Evolutionary conservation across 208 protist genomes (phyloP).

Genomic region (Blastocrithidia nonstop): DNA sequence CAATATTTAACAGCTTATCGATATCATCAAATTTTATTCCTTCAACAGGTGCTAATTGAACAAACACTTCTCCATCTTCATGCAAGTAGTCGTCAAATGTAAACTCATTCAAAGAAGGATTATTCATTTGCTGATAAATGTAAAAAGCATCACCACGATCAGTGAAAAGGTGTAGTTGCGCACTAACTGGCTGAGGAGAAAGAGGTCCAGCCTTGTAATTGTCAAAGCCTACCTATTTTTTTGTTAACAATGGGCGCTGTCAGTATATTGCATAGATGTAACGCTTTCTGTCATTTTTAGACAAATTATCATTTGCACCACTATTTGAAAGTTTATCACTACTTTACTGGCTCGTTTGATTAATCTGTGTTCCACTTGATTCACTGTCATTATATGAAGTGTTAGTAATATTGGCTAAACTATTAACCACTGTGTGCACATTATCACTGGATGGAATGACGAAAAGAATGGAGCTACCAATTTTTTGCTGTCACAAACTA

Average conservation of each 20-base stretch:
- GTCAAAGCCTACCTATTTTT: conserved; percentile 20
- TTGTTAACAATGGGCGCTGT: conserved; percentile 23
- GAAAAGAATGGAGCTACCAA: too few species aligned
- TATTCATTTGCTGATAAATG: conserved; percentile 21
- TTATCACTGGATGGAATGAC: too few species aligned
- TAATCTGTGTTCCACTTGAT: too few species aligned
- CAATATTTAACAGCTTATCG: conserved; percentile 23
- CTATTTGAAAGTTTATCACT: too few species aligned
- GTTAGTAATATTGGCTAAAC: too few species aligned
- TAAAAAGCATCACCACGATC: conserved; percentile 55
- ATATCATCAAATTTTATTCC: conserved; percentile 55
- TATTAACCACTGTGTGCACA: too few species aligned
- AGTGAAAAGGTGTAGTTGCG: conserved; percentile 42
- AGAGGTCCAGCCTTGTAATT: conserved; percentile 17
- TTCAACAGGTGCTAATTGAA: conserved; percentile 56
- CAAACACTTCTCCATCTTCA: conserved; percentile 60
- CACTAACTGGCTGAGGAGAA: conserved; percentile 24
- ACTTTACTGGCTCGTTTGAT: too few species aligned
- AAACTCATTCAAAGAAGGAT: conserved; percentile 24
- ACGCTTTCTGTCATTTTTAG: too few species aligned
- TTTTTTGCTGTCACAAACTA: too few species aligned
- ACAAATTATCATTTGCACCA: too few species aligned
- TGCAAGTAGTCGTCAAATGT: conserved; percentile 47
- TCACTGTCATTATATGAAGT: too few species aligned
- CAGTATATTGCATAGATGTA: conserved; percentile 23